Base-by-base conservation (phyloP, 202 grass and related monocot species). In the Alloteropsis angusta region DNA sequence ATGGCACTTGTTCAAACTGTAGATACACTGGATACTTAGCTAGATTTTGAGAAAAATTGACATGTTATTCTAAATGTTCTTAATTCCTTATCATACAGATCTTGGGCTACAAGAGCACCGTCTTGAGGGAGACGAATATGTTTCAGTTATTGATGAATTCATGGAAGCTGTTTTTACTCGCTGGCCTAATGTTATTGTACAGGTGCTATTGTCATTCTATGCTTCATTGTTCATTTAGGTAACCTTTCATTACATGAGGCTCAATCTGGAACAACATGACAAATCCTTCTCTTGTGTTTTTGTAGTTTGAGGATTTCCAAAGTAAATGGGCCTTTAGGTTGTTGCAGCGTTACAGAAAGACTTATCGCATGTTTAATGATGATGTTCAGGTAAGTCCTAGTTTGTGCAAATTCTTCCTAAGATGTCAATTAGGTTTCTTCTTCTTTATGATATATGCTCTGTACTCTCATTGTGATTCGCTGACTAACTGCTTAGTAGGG, bases 251-350 rank as follows among this genome's bases (percentile, higher is more conserved):
- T 49, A 23, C 61, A 68, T 81, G 12, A 43, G 65, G 58, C 23
- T 79, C 81, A 46, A 72, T 52, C 44, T 56, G 19, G 48, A 83
- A 67, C n/a, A 22, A 55, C 57, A 67, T 82, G 54, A 76, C 60
- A 32, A 82, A 60, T 61, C 75, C 21, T 69, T 81, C 15, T 50
- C 28, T 66, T 81, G 13, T 71, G 10, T 34, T 76, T 82, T 82
- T 36, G 55, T 76, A 98, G 96, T 98, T 98, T 82, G 96, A 98
- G 87, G 96, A 98, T 81, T 98, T 98, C 75, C 96, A 98, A 90
- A 98, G 83, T 86, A 98, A 98, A 84, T 98, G 96, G 96, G 92
- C 96, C 32, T 88, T 98, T 80, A 93, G 90, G 69, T 83, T 98
- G 37, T 82, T 98, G 96, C 89, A 91, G 84, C 89, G 92, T 74